Evolutionary conservation across 2,329 filamentous ascomycete genomes (phyloP).

Genomic region (Aspergillus unguis): DNA sequence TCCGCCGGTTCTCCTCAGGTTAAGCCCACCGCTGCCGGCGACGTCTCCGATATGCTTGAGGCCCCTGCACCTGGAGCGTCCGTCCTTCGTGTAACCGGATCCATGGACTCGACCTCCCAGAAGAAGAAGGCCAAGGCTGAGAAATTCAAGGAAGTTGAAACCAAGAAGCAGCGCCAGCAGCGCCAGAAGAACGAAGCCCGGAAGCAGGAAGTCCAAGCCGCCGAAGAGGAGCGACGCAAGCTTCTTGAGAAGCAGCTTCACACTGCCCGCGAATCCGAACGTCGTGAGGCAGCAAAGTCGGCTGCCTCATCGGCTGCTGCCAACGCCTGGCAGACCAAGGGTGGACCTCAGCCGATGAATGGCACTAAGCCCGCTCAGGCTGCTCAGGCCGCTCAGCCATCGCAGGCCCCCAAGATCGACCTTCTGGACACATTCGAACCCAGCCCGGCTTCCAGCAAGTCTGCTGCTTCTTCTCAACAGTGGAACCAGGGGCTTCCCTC

Average conservation of each 20-base stretch:
- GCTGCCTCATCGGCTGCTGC: constrained; percentile 39
- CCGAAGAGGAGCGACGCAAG: constrained; percentile 72
- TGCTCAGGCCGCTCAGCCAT: constrained; percentile 16
- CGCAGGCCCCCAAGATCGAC: constrained; percentile 20
- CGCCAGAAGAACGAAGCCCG: constrained; percentile 79
- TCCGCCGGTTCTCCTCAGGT: constrained; percentile 64
- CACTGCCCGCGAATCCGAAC: constrained; percentile 75
- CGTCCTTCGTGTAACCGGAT: constrained; percentile 74
- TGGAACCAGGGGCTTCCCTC: constrained; percentile 52
- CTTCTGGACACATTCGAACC: constrained; percentile 46
- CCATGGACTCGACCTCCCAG: constrained; percentile 47
- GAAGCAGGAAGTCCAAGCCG: constrained; percentile 70
- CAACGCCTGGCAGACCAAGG: constrained; percentile 55
- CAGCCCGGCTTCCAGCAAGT: constrained; percentile 16
- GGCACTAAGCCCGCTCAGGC: constrained; percentile 18
- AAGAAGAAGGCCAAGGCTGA: constrained; percentile 59
- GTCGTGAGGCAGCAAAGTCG: constrained; percentile 63
- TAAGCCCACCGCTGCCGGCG: constrained; percentile 51
- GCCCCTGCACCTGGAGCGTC: constrained; percentile 64
- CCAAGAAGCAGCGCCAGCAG: constrained; percentile 95
- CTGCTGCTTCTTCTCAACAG: constrained; percentile 26
- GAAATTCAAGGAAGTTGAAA: constrained; percentile 66
- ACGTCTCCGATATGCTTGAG: constrained; percentile 91
- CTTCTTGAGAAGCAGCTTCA: constrained; percentile 81
- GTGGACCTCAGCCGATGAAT: constrained; percentile 22